phyloP scores from a whole-genome alignment of 257 asterid genomes.

The Solanum megistacrolobum region DNA sequence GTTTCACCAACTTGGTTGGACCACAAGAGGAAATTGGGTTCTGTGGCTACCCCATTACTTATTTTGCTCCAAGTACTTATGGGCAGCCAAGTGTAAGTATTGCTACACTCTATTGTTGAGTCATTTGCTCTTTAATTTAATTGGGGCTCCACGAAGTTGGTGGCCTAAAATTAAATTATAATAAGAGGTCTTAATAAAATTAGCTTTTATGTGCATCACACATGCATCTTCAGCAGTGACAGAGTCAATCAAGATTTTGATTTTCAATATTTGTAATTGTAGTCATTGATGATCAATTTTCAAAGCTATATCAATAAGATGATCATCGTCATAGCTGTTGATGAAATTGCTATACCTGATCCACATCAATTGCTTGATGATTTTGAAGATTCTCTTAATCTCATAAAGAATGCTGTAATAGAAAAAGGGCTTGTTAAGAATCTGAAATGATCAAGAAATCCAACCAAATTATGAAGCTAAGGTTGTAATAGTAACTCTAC shows the following conservation, averaged over 20 bases:
- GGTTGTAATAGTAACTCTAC: not conserved
- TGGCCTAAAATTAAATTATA: not conserved
- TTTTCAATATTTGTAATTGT: not conserved
- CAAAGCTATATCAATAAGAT: slow-evolving; percentile 25
- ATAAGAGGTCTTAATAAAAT: no score
- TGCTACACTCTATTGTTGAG: not conserved
- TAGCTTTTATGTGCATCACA: not conserved
- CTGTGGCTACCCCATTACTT: slow-evolving; percentile 1
- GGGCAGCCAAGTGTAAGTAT: slow-evolving; percentile 9
- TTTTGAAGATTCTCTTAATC: slow-evolving; percentile 18
- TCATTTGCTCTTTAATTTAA: not conserved
- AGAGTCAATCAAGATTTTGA: not conserved
- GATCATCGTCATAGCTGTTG: slow-evolving; percentile 29
- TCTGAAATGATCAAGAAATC: not conserved
- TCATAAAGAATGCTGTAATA: slow-evolving; percentile 16
- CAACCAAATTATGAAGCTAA: not conserved
- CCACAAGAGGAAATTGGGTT: slow-evolving; percentile 10
- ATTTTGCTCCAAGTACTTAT: slow-evolving; percentile 2
- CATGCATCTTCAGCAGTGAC: not conserved
- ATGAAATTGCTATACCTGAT: slow-evolving; percentile 27
- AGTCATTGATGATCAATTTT: slow-evolving; percentile 29
- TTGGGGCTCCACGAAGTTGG: not conserved
- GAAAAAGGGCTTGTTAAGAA: not conserved
- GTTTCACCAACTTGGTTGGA: slow-evolving; percentile 10
- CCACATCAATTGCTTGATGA: slow-evolving; percentile 27